Evolutionary conservation across 805 yeast genomes (phyloP).

Genomic region (Zygoascus tannicola): DNA sequence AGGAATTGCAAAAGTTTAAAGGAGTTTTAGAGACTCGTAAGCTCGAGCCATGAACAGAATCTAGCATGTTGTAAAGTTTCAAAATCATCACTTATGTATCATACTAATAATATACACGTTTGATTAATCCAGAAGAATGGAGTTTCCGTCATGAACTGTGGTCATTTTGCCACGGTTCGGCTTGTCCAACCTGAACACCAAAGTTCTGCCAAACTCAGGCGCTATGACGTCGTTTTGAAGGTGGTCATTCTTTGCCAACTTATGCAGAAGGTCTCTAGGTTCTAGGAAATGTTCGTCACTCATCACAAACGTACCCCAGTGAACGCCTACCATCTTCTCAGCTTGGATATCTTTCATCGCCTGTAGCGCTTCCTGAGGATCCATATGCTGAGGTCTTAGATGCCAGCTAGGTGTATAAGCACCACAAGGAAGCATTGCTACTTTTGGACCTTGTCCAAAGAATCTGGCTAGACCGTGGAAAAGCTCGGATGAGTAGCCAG

Average conservation of each 20-base stretch:
- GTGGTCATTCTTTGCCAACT: slow-evolving; percentile 37
- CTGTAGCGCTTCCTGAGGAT: slow-evolving; percentile 66
- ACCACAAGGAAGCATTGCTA: slow-evolving; percentile 84
- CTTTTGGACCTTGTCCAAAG: slow-evolving; percentile 48
- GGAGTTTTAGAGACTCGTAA: slow-evolving; percentile 12
- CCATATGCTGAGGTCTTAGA: slow-evolving; percentile 78
- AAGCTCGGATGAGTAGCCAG: slow-evolving; percentile 75
- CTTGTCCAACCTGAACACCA: slow-evolving; percentile 36
- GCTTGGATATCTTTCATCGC: slow-evolving; percentile 58
- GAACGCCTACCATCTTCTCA: slow-evolving; percentile 69
- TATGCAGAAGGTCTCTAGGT: slow-evolving; percentile 55
- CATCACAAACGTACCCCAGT: slow-evolving; percentile 92
- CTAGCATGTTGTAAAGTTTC: not conserved
- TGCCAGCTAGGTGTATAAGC: slow-evolving; percentile 96
- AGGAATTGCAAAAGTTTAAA: slow-evolving; percentile 41
- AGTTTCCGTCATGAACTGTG: slow-evolving; percentile 22
- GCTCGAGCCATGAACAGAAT: slow-evolving; percentile 1
- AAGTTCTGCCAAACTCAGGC: slow-evolving; percentile 72
- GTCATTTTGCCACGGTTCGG: slow-evolving; percentile 9
- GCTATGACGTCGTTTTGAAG: slow-evolving; percentile 38
- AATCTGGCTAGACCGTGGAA: slow-evolving; percentile 55
- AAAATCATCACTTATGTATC: no score
- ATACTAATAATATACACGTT: not conserved
- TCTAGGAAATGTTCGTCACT: slow-evolving; percentile 84
- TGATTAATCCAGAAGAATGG: slow-evolving; percentile 21